Evolutionary conservation across 192 early-diverging fungal genomes (phyloP), one percentile per base, ranked within the genome.

Genomic region (Rhizophlyctis rosea): DNA sequence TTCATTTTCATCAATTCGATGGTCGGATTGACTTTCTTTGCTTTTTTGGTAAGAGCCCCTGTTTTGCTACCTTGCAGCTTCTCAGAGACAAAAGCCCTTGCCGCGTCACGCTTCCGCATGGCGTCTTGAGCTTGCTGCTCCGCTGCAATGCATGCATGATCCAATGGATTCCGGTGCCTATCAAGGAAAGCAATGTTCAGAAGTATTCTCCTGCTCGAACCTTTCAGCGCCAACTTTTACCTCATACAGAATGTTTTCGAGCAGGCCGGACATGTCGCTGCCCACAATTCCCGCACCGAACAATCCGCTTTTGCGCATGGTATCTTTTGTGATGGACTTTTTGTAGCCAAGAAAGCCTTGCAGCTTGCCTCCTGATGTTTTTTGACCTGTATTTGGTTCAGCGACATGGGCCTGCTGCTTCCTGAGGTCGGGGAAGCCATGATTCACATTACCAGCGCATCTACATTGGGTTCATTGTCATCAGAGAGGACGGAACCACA

Each of bases 1-100:
- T 61, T 61, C 44, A 61, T n/a, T 30, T 50, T 61, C 59, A 61
- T 61, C 36, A 61, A 50, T 50, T 61, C 59, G 18, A 61, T 27
- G 21, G 36, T 50, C 3, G 47, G 44, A 29, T 50, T 61, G 44
- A 52, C 18, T 18, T 35, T 34, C 0, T 58, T 58, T 2, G 33
- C 18, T 36, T 7, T 31, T 29, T 58, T 58, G n/a, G 21, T n/a
- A 16, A 29, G 33, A 4, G 53, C 13, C 30, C 23, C 24, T 21
- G 23, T 58, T 36, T 39, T n/a, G 30, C n/a, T 58, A 7, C n/a
- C 34, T n/a, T 28, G 57, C 57, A 2, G 30, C 30, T 18, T 25
- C 30, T 16, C 24, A 28, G 16, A 16, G 52, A 1, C 52, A 54
- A 27, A 1, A 28, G 16, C 52, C 23, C 14, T 25, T 27, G 0